Percentiles rank a stretch among this genome's conserved stretches.
These are phyloP conservation scores for Raphanus hybrid DNA, from an alignment of 441 rosid species.

Conservation along the genomic window DNA sequence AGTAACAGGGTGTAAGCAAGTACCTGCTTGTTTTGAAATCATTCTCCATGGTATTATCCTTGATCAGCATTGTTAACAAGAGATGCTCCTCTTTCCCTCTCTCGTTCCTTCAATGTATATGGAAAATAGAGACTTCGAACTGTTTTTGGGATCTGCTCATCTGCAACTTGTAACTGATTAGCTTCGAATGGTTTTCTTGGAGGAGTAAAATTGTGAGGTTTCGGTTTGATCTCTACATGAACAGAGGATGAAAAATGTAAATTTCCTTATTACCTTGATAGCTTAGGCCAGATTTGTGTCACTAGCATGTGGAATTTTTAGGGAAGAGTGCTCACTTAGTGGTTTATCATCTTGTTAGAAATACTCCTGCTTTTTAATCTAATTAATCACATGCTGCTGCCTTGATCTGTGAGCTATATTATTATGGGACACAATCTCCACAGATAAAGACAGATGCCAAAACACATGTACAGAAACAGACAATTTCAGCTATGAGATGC, in stretches of 20 bases:
- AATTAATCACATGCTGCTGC: no score
- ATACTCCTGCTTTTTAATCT: no score
- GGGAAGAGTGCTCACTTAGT: neutral
- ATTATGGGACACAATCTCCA: neutral
- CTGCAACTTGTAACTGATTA: neutral
- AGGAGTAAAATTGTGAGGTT: neutral
- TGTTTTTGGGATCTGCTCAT: neutral
- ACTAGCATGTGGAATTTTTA: neutral
- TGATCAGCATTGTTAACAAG: no score
- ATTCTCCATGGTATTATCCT: no score
- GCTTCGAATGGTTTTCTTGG: neutral
- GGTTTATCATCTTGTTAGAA: neutral
- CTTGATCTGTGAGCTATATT: neutral
- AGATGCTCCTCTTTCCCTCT: no score
- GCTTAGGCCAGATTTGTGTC: neutral
- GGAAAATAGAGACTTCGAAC: no score
- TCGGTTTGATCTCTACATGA: neutral
- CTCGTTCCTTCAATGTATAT: no score
- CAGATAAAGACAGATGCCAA: conserved; percentile 14
- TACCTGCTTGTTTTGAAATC: no score
- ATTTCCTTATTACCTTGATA: neutral
- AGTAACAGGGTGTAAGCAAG: no score
- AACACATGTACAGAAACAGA: conserved; percentile 10
- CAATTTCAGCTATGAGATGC: conserved; percentile 3
- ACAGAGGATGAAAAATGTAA: no score